These are phyloP conservation scores for Sporothrix brasiliensis DNA, from an alignment of 2,329 filamentous ascomycete species.

Conservation along the genomic window DNA sequence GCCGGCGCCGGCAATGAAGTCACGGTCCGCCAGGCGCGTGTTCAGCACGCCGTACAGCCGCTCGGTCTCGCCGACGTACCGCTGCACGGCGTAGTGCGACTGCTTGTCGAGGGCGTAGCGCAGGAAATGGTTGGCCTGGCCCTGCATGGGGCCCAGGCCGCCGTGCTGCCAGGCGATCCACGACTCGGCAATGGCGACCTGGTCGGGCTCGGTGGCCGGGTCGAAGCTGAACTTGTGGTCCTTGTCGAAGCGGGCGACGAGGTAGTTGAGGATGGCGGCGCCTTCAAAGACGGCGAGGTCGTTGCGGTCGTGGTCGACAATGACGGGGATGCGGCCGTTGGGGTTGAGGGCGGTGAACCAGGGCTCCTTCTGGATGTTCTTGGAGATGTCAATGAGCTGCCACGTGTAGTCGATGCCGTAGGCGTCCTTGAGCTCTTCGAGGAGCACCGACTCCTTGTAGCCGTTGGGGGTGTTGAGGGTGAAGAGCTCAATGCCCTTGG, in stretches of 20 bases:
- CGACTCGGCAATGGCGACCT: conserved; percentile 53
- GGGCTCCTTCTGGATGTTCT: conserved; percentile 67
- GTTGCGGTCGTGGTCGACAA: conserved; percentile 66
- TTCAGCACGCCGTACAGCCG: conserved; percentile 75
- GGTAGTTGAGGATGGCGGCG: conserved; percentile 59
- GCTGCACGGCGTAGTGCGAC: conserved; percentile 70
- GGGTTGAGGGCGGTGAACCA: conserved; percentile 67
- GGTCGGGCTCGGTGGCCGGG: conserved; percentile 36
- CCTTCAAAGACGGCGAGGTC: conserved; percentile 72
- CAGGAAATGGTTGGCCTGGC: conserved; percentile 74
- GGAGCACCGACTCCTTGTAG: conserved; percentile 61
- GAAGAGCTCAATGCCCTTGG: conserved; percentile 66
- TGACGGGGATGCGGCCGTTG: conserved; percentile 67
- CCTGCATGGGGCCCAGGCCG: conserved; percentile 73
- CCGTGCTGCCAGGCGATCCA: conserved; percentile 74
- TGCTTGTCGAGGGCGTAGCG: conserved; percentile 65
- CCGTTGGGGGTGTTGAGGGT: conserved; percentile 50
- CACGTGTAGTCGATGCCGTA: conserved; percentile 64
- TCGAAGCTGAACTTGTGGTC: conserved; percentile 39
- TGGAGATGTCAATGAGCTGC: conserved; percentile 61
- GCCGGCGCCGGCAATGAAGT: conserved; percentile 58
- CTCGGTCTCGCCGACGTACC: conserved; percentile 75
- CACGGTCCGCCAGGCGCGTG: conserved; percentile 58
- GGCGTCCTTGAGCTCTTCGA: conserved; percentile 68
- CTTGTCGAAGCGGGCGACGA: conserved; percentile 58